Conservation (phyloP, 192 early-diverging fungal genomes). For the Backusella tuberculispora region DNA sequence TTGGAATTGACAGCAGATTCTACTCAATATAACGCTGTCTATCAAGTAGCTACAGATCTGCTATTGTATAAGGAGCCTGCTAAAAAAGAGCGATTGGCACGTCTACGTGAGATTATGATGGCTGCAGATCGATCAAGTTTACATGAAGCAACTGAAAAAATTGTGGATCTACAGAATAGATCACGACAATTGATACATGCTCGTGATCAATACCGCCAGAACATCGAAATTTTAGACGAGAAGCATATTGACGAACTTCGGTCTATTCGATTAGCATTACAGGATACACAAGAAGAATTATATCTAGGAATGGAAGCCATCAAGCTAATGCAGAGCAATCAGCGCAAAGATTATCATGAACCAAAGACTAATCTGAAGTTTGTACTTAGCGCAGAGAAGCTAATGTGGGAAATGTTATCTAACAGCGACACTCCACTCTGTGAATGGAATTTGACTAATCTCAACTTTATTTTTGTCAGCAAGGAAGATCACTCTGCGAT, state of each 20-base stretch:
- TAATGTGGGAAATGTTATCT: slow-evolving; percentile 77
- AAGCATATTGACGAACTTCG: slow-evolving; percentile 36
- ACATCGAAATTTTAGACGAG: slow-evolving; percentile 24
- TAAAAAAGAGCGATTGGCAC: slow-evolving; percentile 69
- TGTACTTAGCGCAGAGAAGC: slow-evolving; percentile 54
- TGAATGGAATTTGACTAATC: slow-evolving; percentile 67
- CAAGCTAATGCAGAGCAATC: slow-evolving; percentile 58
- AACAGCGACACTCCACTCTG: slow-evolving; percentile 69
- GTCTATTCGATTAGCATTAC: slow-evolving; percentile 26
- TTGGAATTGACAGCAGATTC: slow-evolving; percentile 76
- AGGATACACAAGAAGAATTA: slow-evolving; percentile 61
- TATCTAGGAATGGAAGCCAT: slow-evolving; percentile 73
- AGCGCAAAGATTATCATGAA: slow-evolving; percentile 61
- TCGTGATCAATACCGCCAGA: slow-evolving; percentile 39
- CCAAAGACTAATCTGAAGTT: slow-evolving; percentile 62
- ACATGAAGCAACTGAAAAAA: slow-evolving; percentile 54
- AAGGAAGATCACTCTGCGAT: slow-evolving; percentile 82
- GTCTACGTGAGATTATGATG: slow-evolving; percentile 76
- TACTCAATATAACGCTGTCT: slow-evolving; percentile 71
- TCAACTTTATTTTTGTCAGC: slow-evolving; percentile 71
- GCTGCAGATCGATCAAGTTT: slow-evolving; percentile 81
- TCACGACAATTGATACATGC: slow-evolving; percentile 52
- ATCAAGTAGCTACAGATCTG: slow-evolving; percentile 77
- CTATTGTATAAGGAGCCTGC: slow-evolving; percentile 85
- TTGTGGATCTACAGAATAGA: slow-evolving; percentile 62